phyloP scores from a whole-genome alignment of 1,284 basidiomycete genomes.

The Tilletia horrida region DNA sequence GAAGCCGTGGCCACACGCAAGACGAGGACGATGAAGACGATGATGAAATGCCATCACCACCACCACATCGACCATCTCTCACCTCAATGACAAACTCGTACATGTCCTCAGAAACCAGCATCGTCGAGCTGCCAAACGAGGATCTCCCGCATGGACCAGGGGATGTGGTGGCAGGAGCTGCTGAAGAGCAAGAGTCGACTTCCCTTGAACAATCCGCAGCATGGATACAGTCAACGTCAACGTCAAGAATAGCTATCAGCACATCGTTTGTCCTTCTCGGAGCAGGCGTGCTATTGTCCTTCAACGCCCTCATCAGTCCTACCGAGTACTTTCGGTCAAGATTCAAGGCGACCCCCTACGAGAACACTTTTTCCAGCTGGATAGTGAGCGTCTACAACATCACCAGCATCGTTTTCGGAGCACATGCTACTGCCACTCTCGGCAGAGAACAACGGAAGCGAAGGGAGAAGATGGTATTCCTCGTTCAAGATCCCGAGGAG shows the following conservation, averaged over 20 bases:
- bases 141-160: not conserved
- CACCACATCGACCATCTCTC: not conserved
- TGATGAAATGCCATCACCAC: not conserved
- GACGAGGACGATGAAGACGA: not conserved
- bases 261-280: slow-evolving; percentile 13
- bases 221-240: not conserved
- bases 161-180: not conserved
- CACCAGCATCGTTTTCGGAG: slow-evolving; percentile 42
- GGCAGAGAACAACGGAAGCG: slow-evolving; percentile 17
- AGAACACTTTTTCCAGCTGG: slow-evolving; percentile 45
- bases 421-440: slow-evolving; percentile 26
- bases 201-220: not conserved
- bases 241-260: not conserved
- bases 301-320: slow-evolving; percentile 48
- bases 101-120: slow-evolving; percentile 8
- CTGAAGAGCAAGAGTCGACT: not conserved
- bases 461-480: not conserved
- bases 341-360: slow-evolving; percentile 30
- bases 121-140: no score
- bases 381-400: slow-evolving; percentile 43
- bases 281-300: slow-evolving; percentile 19
- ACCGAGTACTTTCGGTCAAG: slow-evolving; percentile 47
- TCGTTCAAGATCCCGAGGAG: not conserved
- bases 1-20: not conserved
- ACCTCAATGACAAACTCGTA: slow-evolving; percentile 7